phyloP scores from a whole-genome alignment of 495 filamentous ascomycete genomes.

The Massariosphaeria phaeospora region DNA sequence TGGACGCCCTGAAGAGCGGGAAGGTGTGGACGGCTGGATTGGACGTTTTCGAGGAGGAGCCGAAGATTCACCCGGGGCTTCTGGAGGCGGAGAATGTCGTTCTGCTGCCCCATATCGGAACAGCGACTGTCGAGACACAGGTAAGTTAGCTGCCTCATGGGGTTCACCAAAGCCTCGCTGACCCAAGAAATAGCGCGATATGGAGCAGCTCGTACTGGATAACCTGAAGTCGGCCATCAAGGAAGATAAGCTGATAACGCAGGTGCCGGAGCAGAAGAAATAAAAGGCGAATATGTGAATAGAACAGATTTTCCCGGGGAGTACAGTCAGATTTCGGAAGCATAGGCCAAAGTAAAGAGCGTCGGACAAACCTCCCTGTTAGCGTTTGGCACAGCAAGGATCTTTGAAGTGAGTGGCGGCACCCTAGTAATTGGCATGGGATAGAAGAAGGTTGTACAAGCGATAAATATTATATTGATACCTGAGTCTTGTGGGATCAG shows the following conservation, averaged over 20 bases:
- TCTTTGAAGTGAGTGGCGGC: too few relatives aligned
- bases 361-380: too few relatives aligned
- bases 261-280: constrained; percentile 37
- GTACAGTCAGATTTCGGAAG: neutral
- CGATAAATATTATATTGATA: too few relatives aligned
- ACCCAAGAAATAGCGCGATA: constrained; percentile 26
- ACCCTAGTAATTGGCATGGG: too few relatives aligned
- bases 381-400: too few relatives aligned
- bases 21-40: constrained; percentile 40
- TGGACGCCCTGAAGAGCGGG: constrained; percentile 38
- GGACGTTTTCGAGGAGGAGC: constrained; percentile 43
- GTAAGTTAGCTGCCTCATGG: constrained; percentile 2
- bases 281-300: constrained; percentile 16
- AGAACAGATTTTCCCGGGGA: neutral
- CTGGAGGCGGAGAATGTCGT: constrained; percentile 37
- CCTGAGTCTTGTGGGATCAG: too few relatives aligned
- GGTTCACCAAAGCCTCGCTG: neutral
- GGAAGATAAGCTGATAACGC: constrained; percentile 34
- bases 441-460: too few relatives aligned
- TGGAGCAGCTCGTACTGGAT: constrained; percentile 40
- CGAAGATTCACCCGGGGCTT: constrained; percentile 35
- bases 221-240: constrained; percentile 36
- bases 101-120: constrained; percentile 40
- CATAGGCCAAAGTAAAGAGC: neutral
- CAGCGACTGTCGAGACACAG: constrained; percentile 40